Conservation (phyloP, 2,329 filamentous ascomycete genomes). For the Fusarium sp. region DNA sequence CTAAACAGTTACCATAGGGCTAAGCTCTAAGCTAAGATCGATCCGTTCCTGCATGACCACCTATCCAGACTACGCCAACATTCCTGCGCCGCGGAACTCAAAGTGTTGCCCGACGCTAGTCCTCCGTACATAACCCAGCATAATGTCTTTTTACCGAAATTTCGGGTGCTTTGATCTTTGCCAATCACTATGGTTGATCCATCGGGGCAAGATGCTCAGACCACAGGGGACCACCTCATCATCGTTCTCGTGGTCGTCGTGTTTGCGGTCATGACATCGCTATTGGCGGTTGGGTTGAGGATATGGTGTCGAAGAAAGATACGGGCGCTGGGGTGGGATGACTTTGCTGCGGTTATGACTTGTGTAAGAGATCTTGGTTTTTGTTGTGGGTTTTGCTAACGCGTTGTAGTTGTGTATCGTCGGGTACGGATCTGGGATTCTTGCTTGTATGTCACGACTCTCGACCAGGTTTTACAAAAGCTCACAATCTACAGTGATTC, state of each 20-base stretch:
- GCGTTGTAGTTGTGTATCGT: conserved; percentile 6
- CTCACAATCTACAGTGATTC: conserved; percentile 30
- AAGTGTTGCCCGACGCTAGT: neutral
- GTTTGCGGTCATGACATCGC: neutral
- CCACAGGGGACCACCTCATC: neutral
- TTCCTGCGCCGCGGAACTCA: neutral
- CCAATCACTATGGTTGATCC: no score
- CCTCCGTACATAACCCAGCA: neutral
- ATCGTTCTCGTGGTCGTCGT: neutral
- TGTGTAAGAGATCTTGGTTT: neutral
- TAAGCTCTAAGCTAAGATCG: neutral
- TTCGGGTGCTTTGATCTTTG: no score
- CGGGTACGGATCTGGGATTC: conserved; percentile 10
- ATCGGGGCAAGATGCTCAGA: neutral
- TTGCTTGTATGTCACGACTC: conserved; percentile 11
- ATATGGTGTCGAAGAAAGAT: conserved; percentile 18
- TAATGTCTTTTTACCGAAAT: no score
- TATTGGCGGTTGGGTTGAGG: conserved; percentile 19
- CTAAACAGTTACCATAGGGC: neutral
- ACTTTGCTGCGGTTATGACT: conserved; percentile 17
- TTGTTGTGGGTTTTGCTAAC: neutral
- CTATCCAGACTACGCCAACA: neutral
- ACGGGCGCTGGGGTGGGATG: conserved; percentile 13
- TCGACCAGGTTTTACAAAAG: neutral
- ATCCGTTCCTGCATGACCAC: neutral